Evolutionary conservation across 805 yeast species (phyloP).

Genomic region (Candida parachauliodes): DNA sequence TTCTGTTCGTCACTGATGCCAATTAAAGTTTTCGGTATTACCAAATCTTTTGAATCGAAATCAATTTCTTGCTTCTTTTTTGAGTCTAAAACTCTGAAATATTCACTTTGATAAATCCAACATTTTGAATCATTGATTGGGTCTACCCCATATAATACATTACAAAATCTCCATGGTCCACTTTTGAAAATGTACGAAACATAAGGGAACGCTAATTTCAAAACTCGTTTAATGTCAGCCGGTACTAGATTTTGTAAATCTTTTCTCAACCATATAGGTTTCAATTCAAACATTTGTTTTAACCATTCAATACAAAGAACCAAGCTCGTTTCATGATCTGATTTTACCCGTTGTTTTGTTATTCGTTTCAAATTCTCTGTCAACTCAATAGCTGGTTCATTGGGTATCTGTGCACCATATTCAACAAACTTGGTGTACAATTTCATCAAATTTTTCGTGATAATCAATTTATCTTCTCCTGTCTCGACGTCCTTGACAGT

Average conservation of each 20-base stretch:
- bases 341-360: slow-evolving; percentile 22
- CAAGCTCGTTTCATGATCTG: background rate
- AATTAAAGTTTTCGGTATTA: slow-evolving; percentile 2
- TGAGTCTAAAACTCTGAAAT: slow-evolving; percentile 54
- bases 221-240: slow-evolving; percentile 34
- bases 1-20: slow-evolving; percentile 13
- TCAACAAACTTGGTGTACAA: slow-evolving; percentile 52
- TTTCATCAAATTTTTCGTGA: slow-evolving; percentile 43
- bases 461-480: slow-evolving; percentile 54
- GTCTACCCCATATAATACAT: slow-evolving; percentile 73
- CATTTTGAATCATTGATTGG: slow-evolving; percentile 56
- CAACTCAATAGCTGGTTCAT: slow-evolving; percentile 47
- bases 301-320: slow-evolving; percentile 39
- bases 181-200: slow-evolving; percentile 76
- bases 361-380: slow-evolving; percentile 30
- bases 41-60: background rate
- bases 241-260: slow-evolving; percentile 62
- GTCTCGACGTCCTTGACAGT: slow-evolving; percentile 51
- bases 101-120: slow-evolving; percentile 78
- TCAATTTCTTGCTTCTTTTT: background rate
- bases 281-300: slow-evolving; percentile 51
- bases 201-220: slow-evolving; percentile 80
- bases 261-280: slow-evolving; percentile 85
- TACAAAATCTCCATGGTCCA: slow-evolving; percentile 95
- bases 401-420: slow-evolving; percentile 46